Base-by-base conservation (phyloP, 495 filamentous ascomycete species). In the Tuber calosporum region DNA sequence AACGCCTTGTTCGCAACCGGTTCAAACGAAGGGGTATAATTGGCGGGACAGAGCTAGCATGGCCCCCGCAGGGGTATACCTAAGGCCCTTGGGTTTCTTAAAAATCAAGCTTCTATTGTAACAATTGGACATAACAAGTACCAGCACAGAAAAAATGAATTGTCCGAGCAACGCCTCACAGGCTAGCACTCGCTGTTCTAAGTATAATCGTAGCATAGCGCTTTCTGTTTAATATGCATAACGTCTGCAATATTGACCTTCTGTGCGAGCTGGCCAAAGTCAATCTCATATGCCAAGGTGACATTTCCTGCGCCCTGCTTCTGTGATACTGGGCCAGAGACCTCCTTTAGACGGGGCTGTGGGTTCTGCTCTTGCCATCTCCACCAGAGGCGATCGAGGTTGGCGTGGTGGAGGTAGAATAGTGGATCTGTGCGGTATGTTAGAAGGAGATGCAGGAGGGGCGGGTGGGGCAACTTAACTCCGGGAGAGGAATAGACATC, bases 311-410 rank as follows among this genome's bases (percentile, higher is more conserved):
- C 77, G 4, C 67, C 39, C 1, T 71, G 70, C 8, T 71, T 74
- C 62, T 75, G 69, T 13, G 67, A 68, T 37, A 75, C 79, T 4
- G 72, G 79, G 2, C 79, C 75, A 1, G 68, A 71, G 19, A 80
- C 69, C 11, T 80, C 75, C 2, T 20, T 67, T 11, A 70, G 42
- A 4, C 79, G 72, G 38, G 73, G 70, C 0, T 70, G 43, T 26
- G 82, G 79, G 75, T 85, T 80, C 41, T 83, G 77, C 76, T 86
- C 83, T 79, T 89, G 87, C 88, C 88, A 90, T 26, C 83, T 79
- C 83, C 84, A 85, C 87, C 87, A 90, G 22, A 89, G 42, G 1
- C 87, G 84, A 78, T 89, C 88, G 0, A 89, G 80, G 76, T 87
- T 83, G 6, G 82, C 83, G 74, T 89, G 87, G 76, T 89, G 88